Evolutionary conservation across 208 protist genomes (phyloP).

Genomic region (Trypanosoma cruzi): DNA sequence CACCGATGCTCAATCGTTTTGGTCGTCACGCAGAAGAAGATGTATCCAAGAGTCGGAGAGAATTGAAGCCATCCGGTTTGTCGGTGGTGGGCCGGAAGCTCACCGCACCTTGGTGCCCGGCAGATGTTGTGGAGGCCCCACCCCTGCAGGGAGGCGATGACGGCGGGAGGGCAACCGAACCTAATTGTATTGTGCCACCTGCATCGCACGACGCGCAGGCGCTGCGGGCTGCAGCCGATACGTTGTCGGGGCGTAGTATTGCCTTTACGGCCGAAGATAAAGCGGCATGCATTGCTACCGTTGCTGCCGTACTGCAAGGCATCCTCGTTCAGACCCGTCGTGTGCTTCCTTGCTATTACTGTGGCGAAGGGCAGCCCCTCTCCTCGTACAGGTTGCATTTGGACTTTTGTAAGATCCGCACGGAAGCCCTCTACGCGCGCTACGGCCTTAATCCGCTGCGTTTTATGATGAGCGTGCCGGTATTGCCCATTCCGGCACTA

Average conservation of each 20-base stretch:
- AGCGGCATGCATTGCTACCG: conserved; percentile 20
- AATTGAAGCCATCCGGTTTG: background rate
- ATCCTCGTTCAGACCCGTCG: conserved; percentile 61
- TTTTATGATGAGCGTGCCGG: conserved; percentile 21
- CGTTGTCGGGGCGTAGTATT: background rate
- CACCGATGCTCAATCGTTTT: conserved; percentile 6
- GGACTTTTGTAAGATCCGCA: conserved; percentile 40
- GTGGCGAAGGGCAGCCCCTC: conserved; percentile 55
- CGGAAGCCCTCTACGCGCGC: conserved; percentile 38
- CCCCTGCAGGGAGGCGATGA: background rate
- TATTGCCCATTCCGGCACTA: conserved; percentile 27
- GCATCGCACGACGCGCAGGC: background rate
- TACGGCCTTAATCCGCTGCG: conserved; percentile 26
- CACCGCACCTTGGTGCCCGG: background rate
- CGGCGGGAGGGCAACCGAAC: background rate
- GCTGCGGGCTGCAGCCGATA: background rate
- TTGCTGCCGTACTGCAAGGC: conserved; percentile 56
- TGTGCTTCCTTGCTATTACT: conserved; percentile 76
- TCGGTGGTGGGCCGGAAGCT: background rate
- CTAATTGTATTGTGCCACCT: background rate
- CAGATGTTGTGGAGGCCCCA: background rate
- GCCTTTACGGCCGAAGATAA: conserved; percentile 5
- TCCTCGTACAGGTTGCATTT: conserved; percentile 60
- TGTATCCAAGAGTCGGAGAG: background rate
- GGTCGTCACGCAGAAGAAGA: conserved; percentile 8